Evolutionary conservation across 2,329 filamentous ascomycete genomes (phyloP), one percentile per base, ranked within the genome.

Genomic region (Pyricularia sp.): DNA sequence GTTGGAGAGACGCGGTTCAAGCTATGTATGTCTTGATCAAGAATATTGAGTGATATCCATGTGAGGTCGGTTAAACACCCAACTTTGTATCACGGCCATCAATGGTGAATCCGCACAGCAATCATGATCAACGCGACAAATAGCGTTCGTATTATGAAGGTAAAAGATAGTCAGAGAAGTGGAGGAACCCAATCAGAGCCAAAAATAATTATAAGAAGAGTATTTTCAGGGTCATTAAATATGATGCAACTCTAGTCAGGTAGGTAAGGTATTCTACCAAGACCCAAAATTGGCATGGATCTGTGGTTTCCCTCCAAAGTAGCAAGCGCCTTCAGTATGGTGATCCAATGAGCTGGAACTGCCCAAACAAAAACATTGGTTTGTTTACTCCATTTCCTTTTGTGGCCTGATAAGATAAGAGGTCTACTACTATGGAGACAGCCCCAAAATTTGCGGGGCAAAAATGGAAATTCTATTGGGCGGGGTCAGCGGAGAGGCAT

Each of bases 341-440:
- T 7, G 20, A 50, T 20, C 33, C 42, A n/a, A 50, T 50, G 42
- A 50, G 20, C 17, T 50, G 42, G 42, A 50, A 5, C 20, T 5
- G 42, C 17, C 17, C 12, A 25, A 61, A 61, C 58, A 61, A 26
- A 61, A 61, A 61, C 58, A 61, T 26, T 30, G 65, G 65, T 66
- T 66, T 66, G 65, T 66, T 66, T 66, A 66, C 65, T 50, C n/a
- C 23, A 66, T 66, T 66, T 66, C 65, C 65, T 58, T 12, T 66
- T 66, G 4, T 3, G 65, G 65, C n/a, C 65, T 66, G 65, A 66
- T 66, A 66, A 66, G 65, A 66, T 66, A 66, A 17, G n/a, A n/a
- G 9, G n/a, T 12, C n/a, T n/a, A n/a, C n/a, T n/a, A n/a, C 10
- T 11, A n/a, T 61, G 58, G 58, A 61, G n/a, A 12, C n/a, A 26